Percentiles rank a stretch among this genome's conserved stretches.
Evolutionary conservation across 164 flowering plant genomes (phyloP).

Genomic region (Aristolochia contorta): DNA sequence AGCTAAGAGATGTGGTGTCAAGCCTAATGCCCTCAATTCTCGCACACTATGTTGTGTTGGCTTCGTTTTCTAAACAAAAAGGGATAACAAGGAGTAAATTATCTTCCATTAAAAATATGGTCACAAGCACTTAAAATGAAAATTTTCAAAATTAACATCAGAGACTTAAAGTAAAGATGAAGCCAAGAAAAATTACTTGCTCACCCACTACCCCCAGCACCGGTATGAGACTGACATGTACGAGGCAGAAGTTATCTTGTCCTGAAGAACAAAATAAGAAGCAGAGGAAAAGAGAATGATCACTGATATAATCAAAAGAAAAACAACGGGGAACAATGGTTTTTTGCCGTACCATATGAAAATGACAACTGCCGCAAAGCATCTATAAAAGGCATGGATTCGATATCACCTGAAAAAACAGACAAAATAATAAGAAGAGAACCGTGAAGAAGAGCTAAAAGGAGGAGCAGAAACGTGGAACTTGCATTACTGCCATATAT

Average conservation of each 20-base stretch:
- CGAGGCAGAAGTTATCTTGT: conserved; percentile 76
- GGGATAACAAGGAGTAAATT: background rate
- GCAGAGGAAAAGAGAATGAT: background rate
- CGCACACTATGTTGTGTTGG: conserved; percentile 98
- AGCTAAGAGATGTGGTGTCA: conserved; percentile 90
- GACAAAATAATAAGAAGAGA: background rate
- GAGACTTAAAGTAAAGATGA: conserved; percentile 3
- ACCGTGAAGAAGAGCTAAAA: background rate
- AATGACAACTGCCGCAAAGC: conserved; percentile 89
- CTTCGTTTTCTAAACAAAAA: conserved; percentile 68
- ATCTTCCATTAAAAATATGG: background rate
- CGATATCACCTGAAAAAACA: conserved; percentile 68
- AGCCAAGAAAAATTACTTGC: conserved; percentile 42
- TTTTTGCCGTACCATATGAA: conserved; percentile 61
- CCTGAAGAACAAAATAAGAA: conserved; percentile 28
- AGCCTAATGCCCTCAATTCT: conserved; percentile 85
- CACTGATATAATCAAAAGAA: background rate
- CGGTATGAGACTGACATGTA: conserved; percentile 95
- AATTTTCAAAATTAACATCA: background rate
- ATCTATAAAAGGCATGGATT: conserved; percentile 98
- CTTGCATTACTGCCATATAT: no score
- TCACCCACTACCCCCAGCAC: conserved; percentile 96
- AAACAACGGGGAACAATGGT: background rate
- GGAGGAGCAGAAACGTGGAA: no score
- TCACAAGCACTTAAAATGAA: background rate